Evolutionary conservation across 1,139 yeast genomes (phyloP), one percentile per base, ranked within the genome.

Genomic region (Saccharomycopsis hybrid): DNA sequence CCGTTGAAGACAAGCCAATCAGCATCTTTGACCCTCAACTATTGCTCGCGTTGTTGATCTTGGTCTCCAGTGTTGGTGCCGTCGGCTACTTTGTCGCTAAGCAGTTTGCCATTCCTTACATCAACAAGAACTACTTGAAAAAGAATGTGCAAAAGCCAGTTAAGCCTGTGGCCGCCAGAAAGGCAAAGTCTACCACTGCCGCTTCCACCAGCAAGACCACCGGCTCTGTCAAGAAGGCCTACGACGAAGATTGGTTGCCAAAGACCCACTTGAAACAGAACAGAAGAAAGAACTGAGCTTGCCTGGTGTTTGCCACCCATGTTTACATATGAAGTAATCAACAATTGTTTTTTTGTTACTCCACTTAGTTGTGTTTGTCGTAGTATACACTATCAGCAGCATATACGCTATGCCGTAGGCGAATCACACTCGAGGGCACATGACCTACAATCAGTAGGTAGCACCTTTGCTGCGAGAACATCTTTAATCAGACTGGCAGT

Each of bases 11-110:
- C 58, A 76, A 75, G 38, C 74, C 82, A 49, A 70, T 88, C 59
- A 82, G 95, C 1, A 58, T 82, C 53, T 81, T 84, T 66, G 78
- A 85, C 63, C 92, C 90, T 31, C 80, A 84, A 64, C 76, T 87
- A 61, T 65, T 87, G 55, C 65, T 85, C 44, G 74, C 84, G 58
- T 84, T 80, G 61, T 51, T 78, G 18, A 61, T 86, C 37, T 69
- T 85, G 57, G 60, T 70, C 9, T 75, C 69, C 25, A 66, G 84
- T 9, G 55, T 82, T 41, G 82, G 69, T 46, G 78, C 70, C 36
- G 59, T 74, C 44, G 80, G 69, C 42, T 84, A 81, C 63, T 61
- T 68, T 53, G 61, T 64, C 49, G 78, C 77, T 65, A 66, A 62
- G 48, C 59, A 67, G 42, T 76, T 72, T 62, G 79, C 82, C 52